Conservation (phyloP, 495 filamentous ascomycete genomes). For the Penicillium flavigenum region DNA sequence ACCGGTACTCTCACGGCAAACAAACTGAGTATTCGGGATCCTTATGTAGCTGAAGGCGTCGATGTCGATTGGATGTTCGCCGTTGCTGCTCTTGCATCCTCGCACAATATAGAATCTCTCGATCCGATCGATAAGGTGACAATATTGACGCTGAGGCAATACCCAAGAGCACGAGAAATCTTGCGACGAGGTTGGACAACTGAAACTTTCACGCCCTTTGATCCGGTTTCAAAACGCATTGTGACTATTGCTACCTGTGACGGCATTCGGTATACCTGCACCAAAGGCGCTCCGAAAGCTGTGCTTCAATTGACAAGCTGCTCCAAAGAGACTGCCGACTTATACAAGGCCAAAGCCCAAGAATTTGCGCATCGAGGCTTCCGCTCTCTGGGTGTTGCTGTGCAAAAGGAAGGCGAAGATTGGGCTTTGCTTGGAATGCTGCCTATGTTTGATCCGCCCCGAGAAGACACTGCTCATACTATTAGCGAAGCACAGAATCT, state of each 20-base stretch:
- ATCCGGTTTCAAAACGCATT: constrained; percentile 74
- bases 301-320: constrained; percentile 64
- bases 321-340: constrained; percentile 55
- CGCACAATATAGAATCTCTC: constrained; percentile 69
- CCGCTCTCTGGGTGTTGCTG: constrained; percentile 71
- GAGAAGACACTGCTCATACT: constrained; percentile 74
- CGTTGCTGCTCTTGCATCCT: constrained; percentile 68
- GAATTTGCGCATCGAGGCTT: constrained; percentile 75
- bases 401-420: constrained; percentile 58
- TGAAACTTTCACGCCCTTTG: constrained; percentile 69
- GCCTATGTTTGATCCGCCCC: constrained; percentile 73
- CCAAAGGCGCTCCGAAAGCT: constrained; percentile 72
- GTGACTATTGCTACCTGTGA: constrained; percentile 61
- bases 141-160: constrained; percentile 63
- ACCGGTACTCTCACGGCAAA: constrained; percentile 71
- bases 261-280: constrained; percentile 63
- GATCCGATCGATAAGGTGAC: constrained; percentile 76
- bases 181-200: constrained; percentile 65
- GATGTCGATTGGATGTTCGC: constrained; percentile 78
- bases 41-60: constrained; percentile 68
- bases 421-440: constrained; percentile 70
- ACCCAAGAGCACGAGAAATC: constrained; percentile 65
- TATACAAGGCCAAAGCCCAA: constrained; percentile 64
- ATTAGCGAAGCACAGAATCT: constrained; percentile 70
- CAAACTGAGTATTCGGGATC: constrained; percentile 68